phyloP scores from a whole-genome alignment of 495 filamentous ascomycete species.

The Podospora didyma region DNA sequence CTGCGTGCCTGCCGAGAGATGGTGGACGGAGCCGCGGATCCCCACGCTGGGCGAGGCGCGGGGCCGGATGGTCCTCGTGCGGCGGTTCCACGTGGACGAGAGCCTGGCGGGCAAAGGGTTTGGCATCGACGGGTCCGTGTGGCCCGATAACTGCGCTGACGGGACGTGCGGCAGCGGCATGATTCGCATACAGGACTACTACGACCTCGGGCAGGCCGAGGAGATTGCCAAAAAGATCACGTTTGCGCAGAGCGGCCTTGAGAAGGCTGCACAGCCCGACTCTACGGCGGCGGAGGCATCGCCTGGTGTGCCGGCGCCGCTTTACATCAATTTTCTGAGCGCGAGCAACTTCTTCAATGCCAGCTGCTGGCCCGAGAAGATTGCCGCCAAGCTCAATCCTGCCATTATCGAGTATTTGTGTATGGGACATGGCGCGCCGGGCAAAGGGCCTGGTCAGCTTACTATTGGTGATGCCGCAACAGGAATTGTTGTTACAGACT shows the following conservation, averaged over 20 bases:
- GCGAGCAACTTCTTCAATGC: constrained; percentile 91
- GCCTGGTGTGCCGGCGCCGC: constrained; percentile 45
- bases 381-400: constrained; percentile 92
- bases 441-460: constrained; percentile 39
- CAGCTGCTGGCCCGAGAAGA: constrained; percentile 87
- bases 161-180: constrained; percentile 64
- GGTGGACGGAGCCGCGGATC: constrained; percentile 77
- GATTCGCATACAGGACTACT: constrained; percentile 91
- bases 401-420: constrained; percentile 78
- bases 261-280: constrained; percentile 56
- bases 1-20: constrained; percentile 46
- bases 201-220: constrained; percentile 72
- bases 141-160: constrained; percentile 87
- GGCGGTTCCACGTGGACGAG: constrained; percentile 69
- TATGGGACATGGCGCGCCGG: constrained; percentile 52
- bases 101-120: constrained; percentile 61
- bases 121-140: constrained; percentile 76
- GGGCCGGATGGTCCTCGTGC: constrained; percentile 79
- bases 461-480: constrained; percentile 70
- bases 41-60: constrained; percentile 77
- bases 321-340: constrained; percentile 88
- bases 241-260: constrained; percentile 67
- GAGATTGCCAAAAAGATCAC: constrained; percentile 79
- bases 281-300: constrained; percentile 10
- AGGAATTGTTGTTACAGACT: constrained; percentile 91